Conservation (phyloP, 2,329 filamentous ascomycete genomes). For the Aplosporella prunicola region DNA sequence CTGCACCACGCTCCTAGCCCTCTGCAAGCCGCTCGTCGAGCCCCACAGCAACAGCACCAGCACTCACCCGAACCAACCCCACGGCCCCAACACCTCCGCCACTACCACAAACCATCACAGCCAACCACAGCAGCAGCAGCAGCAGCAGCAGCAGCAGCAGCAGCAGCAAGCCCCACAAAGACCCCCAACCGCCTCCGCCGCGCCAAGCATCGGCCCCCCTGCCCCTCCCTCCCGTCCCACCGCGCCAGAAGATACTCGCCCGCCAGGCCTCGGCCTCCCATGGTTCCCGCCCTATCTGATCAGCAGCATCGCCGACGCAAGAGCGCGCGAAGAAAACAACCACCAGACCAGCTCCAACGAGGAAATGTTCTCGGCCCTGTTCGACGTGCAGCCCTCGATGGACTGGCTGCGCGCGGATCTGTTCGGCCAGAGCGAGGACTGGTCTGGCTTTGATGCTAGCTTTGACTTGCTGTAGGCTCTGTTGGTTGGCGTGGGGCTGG, state of each 20-base stretch:
- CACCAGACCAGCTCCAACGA: slow-evolving; percentile 15
- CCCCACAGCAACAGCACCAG: background rate
- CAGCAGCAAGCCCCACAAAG: background rate
- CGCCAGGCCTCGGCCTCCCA: no score
- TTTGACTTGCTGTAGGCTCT: no score
- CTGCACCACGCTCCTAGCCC: slow-evolving; percentile 20
- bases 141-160: no score
- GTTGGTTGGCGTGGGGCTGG: no score
- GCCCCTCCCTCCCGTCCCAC: no score
- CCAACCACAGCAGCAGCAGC: background rate
- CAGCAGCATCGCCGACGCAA: background rate
- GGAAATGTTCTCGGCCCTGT: slow-evolving; percentile 27
- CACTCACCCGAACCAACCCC: background rate
- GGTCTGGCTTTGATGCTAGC: no score
- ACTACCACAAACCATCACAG: no score
- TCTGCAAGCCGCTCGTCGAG: slow-evolving; percentile 23
- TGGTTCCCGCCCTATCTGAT: slow-evolving; percentile 3
- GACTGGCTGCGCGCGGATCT: slow-evolving; percentile 28
- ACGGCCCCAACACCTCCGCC: background rate
- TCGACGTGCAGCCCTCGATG: slow-evolving; percentile 24
- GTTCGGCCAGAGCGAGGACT: no score
- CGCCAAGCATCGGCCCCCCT: background rate
- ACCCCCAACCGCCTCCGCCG: background rate
- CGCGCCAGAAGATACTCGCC: no score
- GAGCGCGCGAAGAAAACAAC: background rate